Base-by-base conservation (phyloP, 345 rosid genomes). In the Salix exigua region DNA sequence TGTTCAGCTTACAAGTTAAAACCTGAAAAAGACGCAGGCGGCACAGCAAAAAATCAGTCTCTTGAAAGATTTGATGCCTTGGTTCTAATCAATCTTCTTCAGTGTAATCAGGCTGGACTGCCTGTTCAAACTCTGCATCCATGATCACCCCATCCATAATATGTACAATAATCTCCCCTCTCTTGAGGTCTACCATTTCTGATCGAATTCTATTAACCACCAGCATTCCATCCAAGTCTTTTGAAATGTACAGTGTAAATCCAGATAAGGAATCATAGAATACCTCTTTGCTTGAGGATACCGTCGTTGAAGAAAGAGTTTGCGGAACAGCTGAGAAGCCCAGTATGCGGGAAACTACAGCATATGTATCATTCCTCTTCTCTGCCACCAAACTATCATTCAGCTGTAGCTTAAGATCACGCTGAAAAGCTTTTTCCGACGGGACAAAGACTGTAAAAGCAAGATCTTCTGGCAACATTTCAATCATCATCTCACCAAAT, bases 81-180 rank as follows among this genome's bases (percentile, higher is more conserved):
- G 51, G 7, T 66, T 50, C 26, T 40, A 44, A 55, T 72, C 74
- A 64, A 58, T 77, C 81, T 65, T 66, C 85, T 46, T 66, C 81
- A 40, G 5, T 35, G 26, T 76, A 21, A 82, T 87, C 89, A 78
- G 90, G 86, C 76, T 82, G 82, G 74, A 91, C 81, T 0, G 98
- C 89, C 28, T 86, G 91, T 68, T 92, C 86, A 61, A 92, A 94
- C 70, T 91, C 93, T 23, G 94, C 87, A 81, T 94, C 97, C 98
- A 92, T 91, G 13, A 92, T 28, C 6, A 89, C 92, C 25, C 97
- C 97, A 86, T 92, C 89, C 88, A 92, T 91, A 3, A 81, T 17
- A 53, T 92, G 95, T 38, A 84, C 84, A 3, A 84, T 67, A 30
- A 87, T 80, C 87, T 88, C 86, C 80, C 87, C 84, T 80, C 79